Base-by-base conservation (phyloP, 2,329 filamentous ascomycete genomes). In the Neoarthrinium moseri region DNA sequence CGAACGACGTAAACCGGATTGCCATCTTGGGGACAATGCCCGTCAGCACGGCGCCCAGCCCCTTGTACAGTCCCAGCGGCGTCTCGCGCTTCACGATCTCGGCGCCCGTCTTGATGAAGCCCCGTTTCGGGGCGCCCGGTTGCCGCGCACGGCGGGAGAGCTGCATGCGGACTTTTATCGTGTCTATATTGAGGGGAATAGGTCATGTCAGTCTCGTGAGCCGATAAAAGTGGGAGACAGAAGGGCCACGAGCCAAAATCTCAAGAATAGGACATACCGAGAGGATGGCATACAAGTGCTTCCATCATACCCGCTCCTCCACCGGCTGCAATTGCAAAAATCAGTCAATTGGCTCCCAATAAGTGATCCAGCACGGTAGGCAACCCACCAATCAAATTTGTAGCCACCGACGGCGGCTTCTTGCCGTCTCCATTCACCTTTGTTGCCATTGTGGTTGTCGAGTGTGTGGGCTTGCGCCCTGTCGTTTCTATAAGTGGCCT, bases 281-380 rank as follows among this genome's bases (percentile, higher is more conserved):
- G 80, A 51, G 94, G 94, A 76, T 99, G 94, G 70, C 94, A 99
- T 44, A 77, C 91, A 52, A 99, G 84, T 39, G 94, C 94, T 73
- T 99, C 94, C 91, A 97, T 97, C 92, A 97, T 96, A 63, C 94
- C 94, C 58, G 94, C 94, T 70, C 90, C 90, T 65, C 94, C 94
- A 65, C 94, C 94, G 66, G 94, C 94, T 95, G 58, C 58, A 30
- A 21, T 12, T 17, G 35, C 17, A 33, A 24, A 39, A 27, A 26
- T 52, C 47, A 17, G 48, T 51, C 29, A 47, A 49, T 50, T 51
- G 38, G 23, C 43, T 42, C 48, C 34, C 50, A 48, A 7, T 35
- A 35, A 18, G 11, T n/a, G n/a, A n/a, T n/a, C n/a, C n/a, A n/a
- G n/a, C n/a, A n/a, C n/a, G n/a, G n/a, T n/a, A n/a, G n/a, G n/a